Percentiles rank a stretch among this genome's conserved stretches.
Conservation (phyloP, 1,284 basidiomycete genomes). For the Vanrija sp. region DNA sequence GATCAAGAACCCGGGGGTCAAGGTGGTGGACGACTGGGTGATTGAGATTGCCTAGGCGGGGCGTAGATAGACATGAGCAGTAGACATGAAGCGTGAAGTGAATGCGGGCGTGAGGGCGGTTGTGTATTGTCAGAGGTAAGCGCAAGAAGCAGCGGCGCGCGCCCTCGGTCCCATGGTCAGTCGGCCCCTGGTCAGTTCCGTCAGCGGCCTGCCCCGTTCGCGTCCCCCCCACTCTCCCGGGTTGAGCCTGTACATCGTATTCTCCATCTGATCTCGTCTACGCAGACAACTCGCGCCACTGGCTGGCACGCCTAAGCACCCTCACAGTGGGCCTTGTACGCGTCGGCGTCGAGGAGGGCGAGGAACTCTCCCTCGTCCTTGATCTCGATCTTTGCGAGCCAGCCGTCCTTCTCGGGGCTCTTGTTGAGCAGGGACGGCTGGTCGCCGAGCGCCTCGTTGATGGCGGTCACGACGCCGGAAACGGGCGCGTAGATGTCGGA, state of each 20-base stretch:
- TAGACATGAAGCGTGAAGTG: no score
- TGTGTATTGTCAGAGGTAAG: no score
- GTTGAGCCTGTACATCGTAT: no score
- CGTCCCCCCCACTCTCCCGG: no score
- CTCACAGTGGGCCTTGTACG: conserved; percentile 73
- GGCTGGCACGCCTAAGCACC: conserved; percentile 14
- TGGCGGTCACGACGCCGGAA: conserved; percentile 72
- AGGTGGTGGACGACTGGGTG: conserved; percentile 65
- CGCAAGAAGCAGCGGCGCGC: no score
- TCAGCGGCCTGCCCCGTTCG: no score
- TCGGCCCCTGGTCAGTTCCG: no score
- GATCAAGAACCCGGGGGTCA: conserved; percentile 74
- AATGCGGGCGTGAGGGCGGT: no score
- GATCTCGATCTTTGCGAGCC: conserved; percentile 75
- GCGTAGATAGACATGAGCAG: no score
- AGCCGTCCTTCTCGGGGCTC: conserved; percentile 78
- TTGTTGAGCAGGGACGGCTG: conserved; percentile 85
- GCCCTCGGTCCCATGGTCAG: no score
- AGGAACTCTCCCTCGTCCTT: conserved; percentile 74
- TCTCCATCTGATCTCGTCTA: background rate
- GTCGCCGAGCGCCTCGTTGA: conserved; percentile 69
- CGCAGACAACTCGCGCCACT: background rate
- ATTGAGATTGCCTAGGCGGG: conserved; percentile 43
- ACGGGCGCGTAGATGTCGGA: conserved; percentile 96
- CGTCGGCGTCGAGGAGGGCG: conserved; percentile 66